phyloP scores from a whole-genome alignment of 371 early-diverging fungal species.

The Haplosporangium sp. region DNA sequence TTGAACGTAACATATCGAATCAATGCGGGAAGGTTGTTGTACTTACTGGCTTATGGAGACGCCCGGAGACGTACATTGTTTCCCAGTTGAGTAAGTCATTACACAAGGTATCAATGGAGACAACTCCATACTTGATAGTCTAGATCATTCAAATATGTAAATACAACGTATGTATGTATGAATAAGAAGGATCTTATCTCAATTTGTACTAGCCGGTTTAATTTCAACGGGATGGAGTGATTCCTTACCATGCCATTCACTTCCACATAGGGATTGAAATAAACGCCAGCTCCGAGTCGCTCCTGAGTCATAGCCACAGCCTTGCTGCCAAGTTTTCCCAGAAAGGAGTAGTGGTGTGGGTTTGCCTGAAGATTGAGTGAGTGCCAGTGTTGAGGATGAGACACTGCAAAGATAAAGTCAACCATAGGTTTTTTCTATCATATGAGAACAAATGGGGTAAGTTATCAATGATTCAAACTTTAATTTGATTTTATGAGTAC shows the following conservation, averaged over 20 bases:
- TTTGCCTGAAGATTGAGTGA: slow-evolving; percentile 92
- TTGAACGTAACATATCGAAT: neutral
- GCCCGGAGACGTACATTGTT: slow-evolving; percentile 93
- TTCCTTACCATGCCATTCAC: slow-evolving; percentile 84
- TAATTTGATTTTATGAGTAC: too few species aligned
- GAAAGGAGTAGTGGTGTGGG: slow-evolving; percentile 88
- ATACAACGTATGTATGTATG: neutral
- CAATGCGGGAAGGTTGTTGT: neutral
- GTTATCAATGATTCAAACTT: too few species aligned
- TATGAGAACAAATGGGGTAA: neutral
- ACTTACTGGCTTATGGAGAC: slow-evolving; percentile 96
- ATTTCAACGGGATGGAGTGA: neutral
- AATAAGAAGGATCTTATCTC: neutral
- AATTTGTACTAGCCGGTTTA: neutral
- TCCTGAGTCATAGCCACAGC: slow-evolving; percentile 85
- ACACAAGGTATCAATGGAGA: slow-evolving; percentile 87
- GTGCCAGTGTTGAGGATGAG: slow-evolving; percentile 98
- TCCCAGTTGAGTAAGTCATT: slow-evolving; percentile 95
- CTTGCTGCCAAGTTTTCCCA: slow-evolving; percentile 77
- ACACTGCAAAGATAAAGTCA: slow-evolving; percentile 95
- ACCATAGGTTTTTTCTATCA: slow-evolving; percentile 80
- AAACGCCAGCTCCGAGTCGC: slow-evolving; percentile 90
- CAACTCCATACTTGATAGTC: slow-evolving; percentile 96
- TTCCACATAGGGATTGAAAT: slow-evolving; percentile 94
- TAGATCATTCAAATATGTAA: slow-evolving; percentile 25